Base-by-base conservation (phyloP, 2,329 filamentous ascomycete genomes). In the Paracorniculantispora psalliotae region DNA sequence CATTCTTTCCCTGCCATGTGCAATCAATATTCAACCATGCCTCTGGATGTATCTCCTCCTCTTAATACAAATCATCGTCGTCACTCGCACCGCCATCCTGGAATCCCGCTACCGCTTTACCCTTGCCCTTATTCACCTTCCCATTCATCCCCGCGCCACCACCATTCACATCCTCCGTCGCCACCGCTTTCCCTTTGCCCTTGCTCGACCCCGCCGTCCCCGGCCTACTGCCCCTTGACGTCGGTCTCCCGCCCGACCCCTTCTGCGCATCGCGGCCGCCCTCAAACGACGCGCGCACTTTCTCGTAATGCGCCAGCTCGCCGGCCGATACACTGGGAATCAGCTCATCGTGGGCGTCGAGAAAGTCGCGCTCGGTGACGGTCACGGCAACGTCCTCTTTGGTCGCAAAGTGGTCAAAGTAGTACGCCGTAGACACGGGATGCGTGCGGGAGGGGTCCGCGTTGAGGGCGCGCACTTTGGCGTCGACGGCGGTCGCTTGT, bases 281-380 rank as follows among this genome's bases (percentile, higher is more conserved):
- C 69, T 99, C 94, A 68, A 99, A 99, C 19, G 85, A 83, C 19
- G 82, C 85, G 41, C 94, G 81, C 6, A 99, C 93, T 0, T 83
- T 78, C 69, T 96, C 90, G 67, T 97, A 99, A 70, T 99, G 94
- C 50, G 88, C 83, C 43, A 99, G 77, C 75, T 99, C 94, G 62
- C 96, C 93, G 12, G 89, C 87, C 68, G 91, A 96, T 54, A 99
- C 94, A 75, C 88, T 92, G 17, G 92, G 92, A n/a, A 97, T 87
- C 43, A 99, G 81, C 75, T 97, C 94, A 46, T 78, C 78, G 67
- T 93, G 86, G 1, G 94, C 94, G 26, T 84, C 83, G 23, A 88
- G 71, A 69, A 99, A 99, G 72, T 99, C 94, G 51, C 89, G 83
- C 72, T 97, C 93, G 1, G 85, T 89, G 28, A 99, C 94, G 75